Base-by-base conservation (phyloP, 2,329 filamentous ascomycete genomes). In the Pyrenochaeta sp. region DNA sequence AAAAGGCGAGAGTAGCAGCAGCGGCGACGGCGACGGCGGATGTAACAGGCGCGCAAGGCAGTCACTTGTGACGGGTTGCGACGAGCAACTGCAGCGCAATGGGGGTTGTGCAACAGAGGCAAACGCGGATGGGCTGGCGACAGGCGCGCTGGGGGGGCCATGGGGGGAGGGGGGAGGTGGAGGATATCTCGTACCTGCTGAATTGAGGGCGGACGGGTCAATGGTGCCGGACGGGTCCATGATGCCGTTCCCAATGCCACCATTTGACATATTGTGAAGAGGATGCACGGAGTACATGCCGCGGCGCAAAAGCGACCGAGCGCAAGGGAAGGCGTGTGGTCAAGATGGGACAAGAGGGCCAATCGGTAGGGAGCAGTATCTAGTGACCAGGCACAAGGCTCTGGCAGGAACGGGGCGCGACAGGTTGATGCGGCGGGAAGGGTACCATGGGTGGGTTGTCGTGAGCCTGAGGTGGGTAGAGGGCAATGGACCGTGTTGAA, bases 221-320 rank as follows among this genome's bases (percentile, higher is more conserved):
- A 78, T 78, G 63, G 75, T 78, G 54, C 68, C 73, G 41, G 72
- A 70, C 37, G 67, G 60, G 55, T 78, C 75, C 74, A 77, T 77
- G 66, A 75, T 72, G 62, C 67, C 70, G 71, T 73, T 73, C 45
- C 67, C 74, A 63, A 76, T 68, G 66, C 64, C 66, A 64, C 74
- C 75, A 67, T 75, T 76, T 49, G 75, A 68, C 67, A 76, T 66
- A 55, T 69, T 67, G 60, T 72, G 67, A 50, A 73, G 72, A 49
- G 60, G 46, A 64, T 75, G 75, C 67, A 75, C 74, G 37, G 73
- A 75, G 71, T 75, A 77, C 74, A 77, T 77, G 67, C 68, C 71
- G 60, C 67, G 72, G 63, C 67, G 68, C 71, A 63, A 62, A 56
- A 69, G 67, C 67, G 60, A 64, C 65, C 69, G 66, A 61, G 68